These are phyloP conservation scores for Boechera stricta DNA, from an alignment of 345 rosid genomes.

Conservation along the genomic window DNA sequence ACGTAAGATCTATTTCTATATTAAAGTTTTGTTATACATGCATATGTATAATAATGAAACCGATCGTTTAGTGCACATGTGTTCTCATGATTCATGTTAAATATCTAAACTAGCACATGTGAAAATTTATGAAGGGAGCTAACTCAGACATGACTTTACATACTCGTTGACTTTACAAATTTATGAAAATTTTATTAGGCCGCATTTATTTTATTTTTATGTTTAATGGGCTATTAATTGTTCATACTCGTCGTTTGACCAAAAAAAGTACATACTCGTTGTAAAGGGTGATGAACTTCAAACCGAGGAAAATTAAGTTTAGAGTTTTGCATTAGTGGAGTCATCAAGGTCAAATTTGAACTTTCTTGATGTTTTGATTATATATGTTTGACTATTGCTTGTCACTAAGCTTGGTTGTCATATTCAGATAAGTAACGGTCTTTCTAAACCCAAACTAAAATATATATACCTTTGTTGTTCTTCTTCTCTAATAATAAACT, in stretches of 20 bases:
- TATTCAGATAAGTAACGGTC: constrained; percentile 16
- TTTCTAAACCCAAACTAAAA: constrained; percentile 16
- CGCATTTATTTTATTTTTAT: background rate
- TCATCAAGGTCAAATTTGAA: background rate
- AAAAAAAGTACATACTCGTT: background rate
- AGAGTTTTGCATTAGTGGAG: constrained; percentile 6
- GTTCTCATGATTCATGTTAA: constrained; percentile 9
- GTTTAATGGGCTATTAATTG: background rate
- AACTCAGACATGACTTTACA: constrained; percentile 3
- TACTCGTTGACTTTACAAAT: background rate
- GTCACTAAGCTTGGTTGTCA: constrained; percentile 22
- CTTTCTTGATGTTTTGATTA: background rate
- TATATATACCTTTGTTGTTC: background rate
- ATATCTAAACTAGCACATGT: constrained; percentile 1
- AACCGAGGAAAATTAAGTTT: background rate
- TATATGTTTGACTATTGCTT: background rate
- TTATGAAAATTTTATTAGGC: background rate
- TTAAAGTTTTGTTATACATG: no score
- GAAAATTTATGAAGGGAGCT: background rate
- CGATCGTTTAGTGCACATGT: background rate
- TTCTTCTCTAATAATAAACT: background rate
- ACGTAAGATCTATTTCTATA: constrained; percentile 46
- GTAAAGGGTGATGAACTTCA: constrained; percentile 1
- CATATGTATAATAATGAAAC: no score
- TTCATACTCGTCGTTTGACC: background rate